Percentiles rank a stretch among this genome's conserved stretches.
phyloP scores from a whole-genome alignment of 345 rosid genomes.

The Excoecaria agallocha region DNA sequence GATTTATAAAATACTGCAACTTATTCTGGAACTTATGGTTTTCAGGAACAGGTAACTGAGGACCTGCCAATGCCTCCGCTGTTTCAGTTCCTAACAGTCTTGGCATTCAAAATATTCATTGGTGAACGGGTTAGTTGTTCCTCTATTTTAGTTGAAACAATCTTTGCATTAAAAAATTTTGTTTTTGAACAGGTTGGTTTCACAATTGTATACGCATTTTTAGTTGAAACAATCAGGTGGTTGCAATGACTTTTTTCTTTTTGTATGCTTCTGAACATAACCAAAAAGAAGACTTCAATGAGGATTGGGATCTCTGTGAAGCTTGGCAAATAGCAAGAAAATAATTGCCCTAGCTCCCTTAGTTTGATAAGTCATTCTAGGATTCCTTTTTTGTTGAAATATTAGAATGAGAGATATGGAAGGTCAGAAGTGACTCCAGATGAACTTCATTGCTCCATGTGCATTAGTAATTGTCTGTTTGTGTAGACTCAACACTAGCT shows the following conservation, averaged over 20 bases:
- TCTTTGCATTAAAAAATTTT: conserved; percentile 74
- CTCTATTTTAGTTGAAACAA: conserved; percentile 16
- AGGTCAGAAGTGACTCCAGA: background rate
- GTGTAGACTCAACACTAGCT: background rate
- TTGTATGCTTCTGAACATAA: background rate
- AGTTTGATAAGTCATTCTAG: background rate
- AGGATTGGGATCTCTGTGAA: background rate
- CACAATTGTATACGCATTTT: background rate
- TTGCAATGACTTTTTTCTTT: background rate
- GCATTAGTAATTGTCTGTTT: background rate
- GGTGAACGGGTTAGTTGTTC: conserved; percentile 59
- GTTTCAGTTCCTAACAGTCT: conserved; percentile 77
- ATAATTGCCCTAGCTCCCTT: background rate
- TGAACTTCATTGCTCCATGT: background rate
- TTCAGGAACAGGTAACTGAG: conserved; percentile 70
- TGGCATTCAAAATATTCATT: conserved; percentile 80
- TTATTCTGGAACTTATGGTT: conserved; percentile 17
- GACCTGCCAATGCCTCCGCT: conserved; percentile 92
- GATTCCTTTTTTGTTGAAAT: background rate
- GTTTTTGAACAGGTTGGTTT: conserved; percentile 57
- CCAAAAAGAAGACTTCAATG: background rate
- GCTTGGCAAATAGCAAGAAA: background rate
- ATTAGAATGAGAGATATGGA: background rate
- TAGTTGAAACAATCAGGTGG: background rate
- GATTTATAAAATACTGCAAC: background rate